Evolutionary conservation across 2,329 filamentous ascomycete species (phyloP).

Genomic region (Alternaria viburni): DNA sequence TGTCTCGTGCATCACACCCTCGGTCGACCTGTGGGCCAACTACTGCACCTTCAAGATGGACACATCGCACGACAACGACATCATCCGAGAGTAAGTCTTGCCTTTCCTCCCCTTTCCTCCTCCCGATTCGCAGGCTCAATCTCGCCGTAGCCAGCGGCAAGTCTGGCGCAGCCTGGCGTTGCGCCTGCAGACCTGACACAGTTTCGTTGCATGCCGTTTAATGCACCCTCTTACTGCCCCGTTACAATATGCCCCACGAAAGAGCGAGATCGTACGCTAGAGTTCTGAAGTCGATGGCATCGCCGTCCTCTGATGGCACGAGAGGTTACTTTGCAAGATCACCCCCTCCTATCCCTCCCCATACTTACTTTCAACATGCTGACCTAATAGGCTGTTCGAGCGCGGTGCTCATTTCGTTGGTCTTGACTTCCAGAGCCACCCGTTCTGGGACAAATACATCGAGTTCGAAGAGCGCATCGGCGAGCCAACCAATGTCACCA

Average conservation of each 20-base stretch:
- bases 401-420: conserved; percentile 84
- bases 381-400: conserved; percentile 78
- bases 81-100: conserved; percentile 98
- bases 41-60: conserved; percentile 99
- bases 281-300: conserved; percentile 20
- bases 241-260: conserved; percentile 21
- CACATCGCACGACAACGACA: conserved; percentile 89
- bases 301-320: conserved; percentile 10
- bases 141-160: conserved; percentile 34
- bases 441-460: conserved; percentile 99
- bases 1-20: conserved; percentile 89
- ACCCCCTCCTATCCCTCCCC: conserved; percentile 1
- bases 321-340: conserved; percentile 27
- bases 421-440: conserved; percentile 90
- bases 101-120: conserved; percentile 30
- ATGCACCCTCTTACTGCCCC: conserved; percentile 52
- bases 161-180: conserved; percentile 14
- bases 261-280: conserved; percentile 12
- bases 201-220: conserved; percentile 26
- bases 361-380: conserved; percentile 4
- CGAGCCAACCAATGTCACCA: conserved; percentile 70
- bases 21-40: conserved; percentile 95
- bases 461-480: conserved; percentile 89
- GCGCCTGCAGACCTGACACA: conserved; percentile 26
- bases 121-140: conserved; percentile 34